A percentile compares a stretch with the other conserved stretches of the same genome.
phyloP scores from a whole-genome alignment of 257 asterid genomes.

The Scutellaria galericulata region DNA sequence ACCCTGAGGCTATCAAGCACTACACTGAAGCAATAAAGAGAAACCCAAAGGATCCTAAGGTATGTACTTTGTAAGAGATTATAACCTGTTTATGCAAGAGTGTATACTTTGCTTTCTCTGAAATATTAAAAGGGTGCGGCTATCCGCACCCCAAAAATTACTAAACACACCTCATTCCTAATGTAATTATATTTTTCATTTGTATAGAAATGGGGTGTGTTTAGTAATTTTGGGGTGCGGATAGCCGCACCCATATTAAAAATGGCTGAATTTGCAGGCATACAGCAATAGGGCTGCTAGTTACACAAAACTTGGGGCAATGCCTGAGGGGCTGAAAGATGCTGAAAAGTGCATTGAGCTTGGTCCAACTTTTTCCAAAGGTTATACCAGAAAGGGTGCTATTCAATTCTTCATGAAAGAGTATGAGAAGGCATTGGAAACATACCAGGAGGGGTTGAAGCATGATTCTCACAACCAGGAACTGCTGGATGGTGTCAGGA shows the following conservation, averaged over 20 bases:
- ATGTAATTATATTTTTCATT: too few relatives aligned
- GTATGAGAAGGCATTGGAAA: slow-evolving; percentile 84
- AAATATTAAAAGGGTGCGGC: too few relatives aligned
- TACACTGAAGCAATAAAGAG: slow-evolving; percentile 82
- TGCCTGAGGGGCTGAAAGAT: slow-evolving; percentile 94
- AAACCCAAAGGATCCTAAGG: slow-evolving; percentile 85
- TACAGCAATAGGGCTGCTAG: slow-evolving; percentile 94
- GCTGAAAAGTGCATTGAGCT: slow-evolving; percentile 95
- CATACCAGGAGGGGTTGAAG: slow-evolving; percentile 89
- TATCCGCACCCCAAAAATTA: too few relatives aligned
- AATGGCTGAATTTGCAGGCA: slow-evolving; percentile 52
- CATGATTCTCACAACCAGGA: slow-evolving; percentile 81
- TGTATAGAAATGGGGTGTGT: too few relatives aligned
- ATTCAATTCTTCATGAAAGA: slow-evolving; percentile 92
- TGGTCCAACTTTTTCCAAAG: slow-evolving; percentile 80
- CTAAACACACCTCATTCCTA: too few relatives aligned
- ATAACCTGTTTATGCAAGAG: too few relatives aligned
- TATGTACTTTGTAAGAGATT: slow-evolving; percentile 8
- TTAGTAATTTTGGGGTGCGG: too few relatives aligned
- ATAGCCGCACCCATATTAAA: too few relatives aligned
- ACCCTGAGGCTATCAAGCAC: slow-evolving; percentile 87
- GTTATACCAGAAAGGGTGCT: slow-evolving; percentile 91
- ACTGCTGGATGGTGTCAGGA: slow-evolving; percentile 79
- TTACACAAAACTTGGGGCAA: slow-evolving; percentile 86
- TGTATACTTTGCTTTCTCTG: too few relatives aligned